Base-by-base conservation (phyloP, 1,139 yeast species). In the Scheffersomyces segobiensis region DNA sequence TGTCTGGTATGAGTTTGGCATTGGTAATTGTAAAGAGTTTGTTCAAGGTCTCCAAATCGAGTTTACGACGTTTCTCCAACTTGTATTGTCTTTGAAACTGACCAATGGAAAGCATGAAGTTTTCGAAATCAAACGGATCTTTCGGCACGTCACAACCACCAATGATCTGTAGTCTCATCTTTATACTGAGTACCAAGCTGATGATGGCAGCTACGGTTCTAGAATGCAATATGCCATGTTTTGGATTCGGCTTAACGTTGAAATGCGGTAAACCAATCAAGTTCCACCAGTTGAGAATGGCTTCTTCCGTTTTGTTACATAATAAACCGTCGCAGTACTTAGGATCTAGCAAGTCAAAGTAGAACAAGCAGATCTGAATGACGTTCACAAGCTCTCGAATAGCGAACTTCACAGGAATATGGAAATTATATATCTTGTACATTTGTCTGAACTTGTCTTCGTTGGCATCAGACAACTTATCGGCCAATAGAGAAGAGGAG, bases 251-350 rank as follows among this genome's bases (percentile, higher is more conserved):
- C 69, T 72, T 81, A 55, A 69, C 78, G 74, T 70, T 83, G 71
- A 80, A 87, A 65, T 87, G 88, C 12, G 84, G 82, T 46, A 83
- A 76, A 0, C 97, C 97, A 63, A 89, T 84, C 53, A 85, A 72
- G 52, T 80, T 81, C 98, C 98, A 93, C 98, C 98, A 95, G 57
- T 81, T 80, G 4, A 74, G 67, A 21, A 92, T 82, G 0, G 96
- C 96, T 49, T 77, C 82, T 61, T 88, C 88, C 0, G 98, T 93
- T 59, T 84, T 82, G 59, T 85, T 84, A 70, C 98, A 95, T 5
- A 92, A 75, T 21, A 93, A 75, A 0, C 98, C 98, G 72, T 93
- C 98, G 60, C 92, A 91, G 63, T 83, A 87, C 51, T 77, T 76
- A 0, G 92, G 88, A 58, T 86, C 88, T 21, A 92, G 76, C 52